Base-by-base conservation (phyloP, 2,329 filamentous ascomycete species). In the Chrysosporium keratinophilum region DNA sequence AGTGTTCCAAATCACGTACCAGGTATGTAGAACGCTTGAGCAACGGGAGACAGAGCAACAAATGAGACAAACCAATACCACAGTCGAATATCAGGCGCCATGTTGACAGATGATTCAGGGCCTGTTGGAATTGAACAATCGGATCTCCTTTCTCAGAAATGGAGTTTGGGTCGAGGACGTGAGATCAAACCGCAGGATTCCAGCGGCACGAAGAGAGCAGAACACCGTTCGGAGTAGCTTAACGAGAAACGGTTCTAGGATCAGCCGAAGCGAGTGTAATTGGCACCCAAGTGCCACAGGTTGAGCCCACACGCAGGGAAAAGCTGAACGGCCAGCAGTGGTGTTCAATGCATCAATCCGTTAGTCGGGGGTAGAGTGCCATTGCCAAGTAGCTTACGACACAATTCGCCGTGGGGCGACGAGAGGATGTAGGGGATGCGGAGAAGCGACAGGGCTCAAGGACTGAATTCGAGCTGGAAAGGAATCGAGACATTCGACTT, bases 11-110 rank as follows among this genome's bases (percentile, higher is more conserved):
- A 14, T 46, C 19, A 57, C 74, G 63, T 78, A 91, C 88, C 88
- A 63, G 88, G 88, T 62, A 95, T 85, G 68, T 94, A 95, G 69
- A 94, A 94, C 37, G 84, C 86, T 51, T 82, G 74, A 15, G 74
- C 72, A 55, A 75, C 73, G 33, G 76, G 76, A 54, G 78, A 59
- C 50, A 79, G 69, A 52, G 79, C 58, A 35, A 82, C 65, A 65
- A 73, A 77, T 15, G 59, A 61, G 70, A 64, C 53, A 60, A 68
- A 61, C 59, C 65, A 66, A 59, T 64, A 58, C 60, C 69, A 70
- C 44, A 59, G 55, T 56, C 57, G 57, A 40, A 61, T 57, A 54
- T 62, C 56, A 54, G 51, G 57, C 35, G 53, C 61, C 63, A 64
- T 65, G 53, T 50, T 60, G 47, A 43, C 3, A 6, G 9, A 20